Base-by-base conservation (phyloP, 305 asterid species). In the Fraxinus platypoda region DNA sequence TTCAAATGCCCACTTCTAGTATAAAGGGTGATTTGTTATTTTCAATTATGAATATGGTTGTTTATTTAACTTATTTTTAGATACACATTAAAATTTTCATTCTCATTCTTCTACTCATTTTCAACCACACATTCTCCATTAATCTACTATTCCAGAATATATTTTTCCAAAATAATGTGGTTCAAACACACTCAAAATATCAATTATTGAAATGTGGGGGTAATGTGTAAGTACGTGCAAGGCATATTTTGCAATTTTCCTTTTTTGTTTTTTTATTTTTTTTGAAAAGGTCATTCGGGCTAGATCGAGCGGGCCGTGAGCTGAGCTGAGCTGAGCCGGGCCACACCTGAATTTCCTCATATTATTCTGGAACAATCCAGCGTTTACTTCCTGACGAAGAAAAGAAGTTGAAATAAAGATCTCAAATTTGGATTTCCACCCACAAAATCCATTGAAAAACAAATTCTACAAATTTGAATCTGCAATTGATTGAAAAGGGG, bases 401-500 rank as follows among this genome's bases (percentile, higher is more conserved):
- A 70, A 70, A 30, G 38, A n/a, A 30, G 38, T 30, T 70, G 75
- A 28, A 30, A 70, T 70, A 70, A 26, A 30, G 9, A 30, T 30
- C 23, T 35, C 11, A 70, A 70, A 15, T 28, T 28, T 70, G 23
- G 73, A 28, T 68, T 30, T 30, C 43, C 13, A 71, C 34, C 34
- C 34, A 9, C 33, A 25, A 64, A 64, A 64, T 11, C 34, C 34
- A 15, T 31, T 70, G 34, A 28, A 28, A 26, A 30, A 4, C 38
- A 68, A 28, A 28, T 70, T 70, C 75, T 30, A 13, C 38, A 71
- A 30, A 31, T 15, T 31, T 31, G 43, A 15, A 71, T 30, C 25
- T 71, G 25, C 7, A 71, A 71, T 31, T 41, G 25, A 78, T 80
- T 83, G 86, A 70, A 34, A 74, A 80, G 68, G 85, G 86, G 70